Evolutionary conservation across 176 grass and related monocot genomes (phyloP), one percentile per base, ranked within the genome.

Genomic region (Cenchrus americanus): DNA sequence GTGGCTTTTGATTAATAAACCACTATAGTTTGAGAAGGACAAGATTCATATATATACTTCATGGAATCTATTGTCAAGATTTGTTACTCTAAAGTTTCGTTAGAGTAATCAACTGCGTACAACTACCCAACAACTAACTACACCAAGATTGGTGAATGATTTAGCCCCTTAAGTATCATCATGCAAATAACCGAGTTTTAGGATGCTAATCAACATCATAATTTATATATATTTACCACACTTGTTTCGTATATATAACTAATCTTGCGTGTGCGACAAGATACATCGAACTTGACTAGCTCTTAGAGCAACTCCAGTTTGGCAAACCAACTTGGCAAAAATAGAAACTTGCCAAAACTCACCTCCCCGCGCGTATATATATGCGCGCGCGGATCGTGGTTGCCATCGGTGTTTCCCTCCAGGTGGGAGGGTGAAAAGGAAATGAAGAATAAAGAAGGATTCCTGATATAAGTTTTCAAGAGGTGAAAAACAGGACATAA

Each of bases 111-210:
- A 75, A 57, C 3, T 5, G 3, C 26, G 2, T 57, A 41, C 73
- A 58, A 75, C 73, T 41, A 75, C 51, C 26, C 3, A 18, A 9
- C 47, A 73, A 51, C 70, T 75, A 75, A 75, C 73, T 58, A 34
- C 73, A 43, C 23, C 73, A 58, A 23, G 19, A 59, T 42, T 5
- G 2, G 19, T 13, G 10, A 19, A 42, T 22, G 22, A 41, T n/a
- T 58, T 42, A 41, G 18, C 10, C 27, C 18, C 27, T 21, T n/a
- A 10, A 41, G 2, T 51, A 41, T 22, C 5, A 19, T 34, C 24
- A 34, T 30, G 27, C 9, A 12, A 14, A 65, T 8, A 67, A 67
- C 7, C n/a, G 17, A 75, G 51, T 55, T 21, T 53, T 55, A 75
- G n/a, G 3, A 75, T 55, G 51, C 26, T n/a, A 40, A 75, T 40